Conservation (phyloP, 495 filamentous ascomycete genomes). For the Talaromyces proteolyticus region DNA sequence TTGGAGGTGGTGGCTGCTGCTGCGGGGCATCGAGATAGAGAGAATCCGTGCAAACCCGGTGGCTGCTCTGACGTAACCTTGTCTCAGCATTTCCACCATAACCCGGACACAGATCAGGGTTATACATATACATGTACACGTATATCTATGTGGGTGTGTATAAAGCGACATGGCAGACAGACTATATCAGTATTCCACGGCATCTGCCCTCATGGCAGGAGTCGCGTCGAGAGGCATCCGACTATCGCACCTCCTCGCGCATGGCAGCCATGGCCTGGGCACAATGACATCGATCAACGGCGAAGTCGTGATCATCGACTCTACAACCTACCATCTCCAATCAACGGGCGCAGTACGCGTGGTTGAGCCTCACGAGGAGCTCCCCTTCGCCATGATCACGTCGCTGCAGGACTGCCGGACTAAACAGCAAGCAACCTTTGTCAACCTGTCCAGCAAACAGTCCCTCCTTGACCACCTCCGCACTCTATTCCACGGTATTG, state of each 20-base stretch:
- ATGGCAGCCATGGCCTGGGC: slow-evolving; percentile 47
- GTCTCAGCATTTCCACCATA: no score
- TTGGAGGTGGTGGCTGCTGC: no score
- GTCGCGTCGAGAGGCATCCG: slow-evolving; percentile 32
- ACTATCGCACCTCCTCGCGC: slow-evolving; percentile 24
- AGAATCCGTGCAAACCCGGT: not conserved
- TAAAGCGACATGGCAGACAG: slow-evolving; percentile 18
- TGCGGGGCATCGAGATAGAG: not conserved
- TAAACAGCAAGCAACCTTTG: not conserved
- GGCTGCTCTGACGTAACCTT: no score
- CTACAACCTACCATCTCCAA: slow-evolving; percentile 31
- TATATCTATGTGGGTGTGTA: slow-evolving; percentile 5
- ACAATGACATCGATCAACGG: slow-evolving; percentile 44
- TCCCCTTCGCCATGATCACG: slow-evolving; percentile 6
- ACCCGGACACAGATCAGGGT: no score
- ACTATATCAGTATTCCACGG: slow-evolving; percentile 45
- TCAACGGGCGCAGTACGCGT: slow-evolving; percentile 1
- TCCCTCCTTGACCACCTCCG: slow-evolving; percentile 2
- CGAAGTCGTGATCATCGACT: slow-evolving; percentile 47
- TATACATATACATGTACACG: no score
- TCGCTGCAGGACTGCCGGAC: slow-evolving; percentile 2
- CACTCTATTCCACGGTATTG: not conserved
- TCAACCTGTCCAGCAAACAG: slow-evolving; percentile 2
- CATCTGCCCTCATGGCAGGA: slow-evolving; percentile 48
- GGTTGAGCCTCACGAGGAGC: slow-evolving; percentile 3